Percentiles rank a stretch among this genome's conserved stretches.
Evolutionary conservation across 1,284 basidiomycete genomes (phyloP).

Genomic region (Earliella scabrosa): DNA sequence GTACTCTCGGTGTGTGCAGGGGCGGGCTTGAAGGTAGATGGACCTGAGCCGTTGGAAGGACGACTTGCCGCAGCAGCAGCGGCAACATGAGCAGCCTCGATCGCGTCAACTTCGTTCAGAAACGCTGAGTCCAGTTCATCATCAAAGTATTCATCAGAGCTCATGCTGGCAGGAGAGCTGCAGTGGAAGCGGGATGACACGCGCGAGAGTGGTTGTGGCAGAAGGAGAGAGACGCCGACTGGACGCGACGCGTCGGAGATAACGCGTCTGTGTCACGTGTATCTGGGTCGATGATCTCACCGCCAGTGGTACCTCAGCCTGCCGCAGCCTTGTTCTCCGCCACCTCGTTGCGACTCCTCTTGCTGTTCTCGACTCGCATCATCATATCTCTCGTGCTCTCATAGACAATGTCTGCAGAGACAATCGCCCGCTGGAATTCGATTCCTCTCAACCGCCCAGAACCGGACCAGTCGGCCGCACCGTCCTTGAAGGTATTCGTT

Average conservation of each 20-base stretch:
- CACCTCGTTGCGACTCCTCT: background rate
- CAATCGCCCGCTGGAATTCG: constrained; percentile 73
- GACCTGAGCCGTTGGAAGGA: constrained; percentile 27
- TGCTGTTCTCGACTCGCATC: too few species aligned
- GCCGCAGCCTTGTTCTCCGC: too few species aligned
- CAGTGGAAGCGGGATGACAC: background rate
- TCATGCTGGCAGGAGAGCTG: constrained; percentile 53
- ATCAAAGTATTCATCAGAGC: constrained; percentile 71
- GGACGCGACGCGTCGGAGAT: constrained; percentile 19
- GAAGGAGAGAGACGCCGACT: background rate
- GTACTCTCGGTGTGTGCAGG: too few species aligned
- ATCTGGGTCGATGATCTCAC: too few species aligned
- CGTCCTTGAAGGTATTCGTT: constrained; percentile 69
- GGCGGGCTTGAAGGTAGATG: constrained; percentile 9
- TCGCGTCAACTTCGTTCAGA: constrained; percentile 60
- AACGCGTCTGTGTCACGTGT: constrained; percentile 22
- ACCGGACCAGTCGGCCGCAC: constrained; percentile 24
- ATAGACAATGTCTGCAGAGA: constrained; percentile 60
- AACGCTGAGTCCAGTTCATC: constrained; percentile 58
- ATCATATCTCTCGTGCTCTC: background rate
- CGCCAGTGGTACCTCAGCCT: too few species aligned
- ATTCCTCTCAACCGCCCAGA: constrained; percentile 55
- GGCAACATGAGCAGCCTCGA: constrained; percentile 58
- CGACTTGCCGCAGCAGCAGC: constrained; percentile 2
- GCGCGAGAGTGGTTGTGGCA: constrained; percentile 12